Percentiles rank a stretch among this genome's conserved stretches.
phyloP scores from a whole-genome alignment of 164 flowering plant genomes.

The Dillenia suffruticosa region DNA sequence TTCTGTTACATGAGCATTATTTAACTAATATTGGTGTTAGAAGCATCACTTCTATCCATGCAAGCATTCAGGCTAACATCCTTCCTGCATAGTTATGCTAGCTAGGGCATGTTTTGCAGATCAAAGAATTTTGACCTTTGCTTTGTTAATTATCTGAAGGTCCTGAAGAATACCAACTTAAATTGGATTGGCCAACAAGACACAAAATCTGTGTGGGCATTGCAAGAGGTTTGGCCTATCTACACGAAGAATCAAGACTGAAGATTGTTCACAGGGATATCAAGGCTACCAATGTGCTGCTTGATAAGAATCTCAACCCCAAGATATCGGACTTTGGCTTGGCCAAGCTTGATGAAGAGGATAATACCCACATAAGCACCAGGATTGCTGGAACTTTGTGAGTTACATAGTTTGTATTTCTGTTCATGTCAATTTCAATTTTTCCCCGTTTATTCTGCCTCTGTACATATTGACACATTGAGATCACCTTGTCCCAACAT shows the following conservation, averaged over 20 bases:
- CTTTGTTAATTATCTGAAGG: conserved; percentile 18
- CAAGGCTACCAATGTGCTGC: conserved; percentile 68
- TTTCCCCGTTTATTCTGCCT: too few relatives aligned
- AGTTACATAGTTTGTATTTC: conserved; percentile 10
- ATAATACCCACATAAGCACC: conserved; percentile 74
- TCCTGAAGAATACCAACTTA: conserved; percentile 23
- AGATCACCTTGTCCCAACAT: too few relatives aligned
- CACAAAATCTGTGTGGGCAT: conserved; percentile 51
- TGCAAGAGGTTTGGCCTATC: conserved; percentile 70
- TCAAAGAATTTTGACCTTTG: background rate
- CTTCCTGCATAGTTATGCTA: too few relatives aligned
- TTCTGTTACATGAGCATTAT: background rate
- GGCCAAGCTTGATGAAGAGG: conserved; percentile 61
- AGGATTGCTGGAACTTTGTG: conserved; percentile 75
- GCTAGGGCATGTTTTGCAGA: too few relatives aligned
- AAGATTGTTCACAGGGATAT: conserved; percentile 82
- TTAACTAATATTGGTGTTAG: background rate
- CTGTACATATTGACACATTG: too few relatives aligned
- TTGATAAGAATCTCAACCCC: conserved; percentile 46
- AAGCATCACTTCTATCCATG: too few relatives aligned
- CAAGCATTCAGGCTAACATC: too few relatives aligned
- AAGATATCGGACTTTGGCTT: conserved; percentile 52
- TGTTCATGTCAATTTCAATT: too few relatives aligned
- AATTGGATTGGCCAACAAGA: conserved; percentile 65
- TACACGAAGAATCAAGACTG: conserved; percentile 74